phyloP scores from a whole-genome alignment of 1,284 basidiomycete species.

The Pseudozyma thailandica region DNA sequence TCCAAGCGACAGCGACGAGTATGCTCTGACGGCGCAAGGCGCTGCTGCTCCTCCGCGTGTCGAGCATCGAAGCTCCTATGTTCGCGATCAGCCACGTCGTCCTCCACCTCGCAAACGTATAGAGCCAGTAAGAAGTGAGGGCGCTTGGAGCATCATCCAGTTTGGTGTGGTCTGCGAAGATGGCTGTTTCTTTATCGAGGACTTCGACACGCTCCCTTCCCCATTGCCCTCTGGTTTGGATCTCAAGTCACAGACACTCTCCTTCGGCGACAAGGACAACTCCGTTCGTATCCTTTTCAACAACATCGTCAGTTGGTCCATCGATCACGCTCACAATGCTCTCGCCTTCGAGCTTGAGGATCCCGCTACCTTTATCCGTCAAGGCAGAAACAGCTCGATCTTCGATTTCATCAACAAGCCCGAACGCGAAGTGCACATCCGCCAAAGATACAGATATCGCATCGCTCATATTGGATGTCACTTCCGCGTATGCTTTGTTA shows the following conservation, averaged over 20 bases:
- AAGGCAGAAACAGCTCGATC: slow-evolving; percentile 21
- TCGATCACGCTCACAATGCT: slow-evolving; percentile 23
- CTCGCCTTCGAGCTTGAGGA: slow-evolving; percentile 32
- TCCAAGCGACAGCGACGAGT: background rate
- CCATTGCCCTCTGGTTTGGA: slow-evolving; percentile 28
- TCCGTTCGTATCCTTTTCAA: slow-evolving; percentile 39
- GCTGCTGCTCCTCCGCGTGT: background rate
- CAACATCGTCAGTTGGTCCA: slow-evolving; percentile 34
- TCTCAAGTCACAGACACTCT: slow-evolving; percentile 14
- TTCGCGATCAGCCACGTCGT: background rate
- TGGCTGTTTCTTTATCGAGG: slow-evolving; percentile 40
- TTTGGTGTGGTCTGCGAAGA: slow-evolving; percentile 39
- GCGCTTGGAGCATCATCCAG: slow-evolving; percentile 21
- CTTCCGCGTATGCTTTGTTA: slow-evolving; percentile 28
- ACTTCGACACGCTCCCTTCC: slow-evolving; percentile 8
- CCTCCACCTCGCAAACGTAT: background rate
- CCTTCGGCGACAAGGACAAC: slow-evolving; percentile 29
- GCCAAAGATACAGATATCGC: slow-evolving; percentile 15
- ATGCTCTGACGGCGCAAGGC: background rate
- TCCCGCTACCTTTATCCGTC: slow-evolving; percentile 36
- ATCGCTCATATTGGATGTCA: slow-evolving; percentile 17
- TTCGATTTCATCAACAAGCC: slow-evolving; percentile 19
- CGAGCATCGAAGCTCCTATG: background rate
- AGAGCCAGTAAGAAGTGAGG: slow-evolving; percentile 6
- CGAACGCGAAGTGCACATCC: slow-evolving; percentile 7